Evolutionary conservation across 202 grass and related monocot genomes (phyloP).

Genomic region (Panicum virgatum): DNA sequence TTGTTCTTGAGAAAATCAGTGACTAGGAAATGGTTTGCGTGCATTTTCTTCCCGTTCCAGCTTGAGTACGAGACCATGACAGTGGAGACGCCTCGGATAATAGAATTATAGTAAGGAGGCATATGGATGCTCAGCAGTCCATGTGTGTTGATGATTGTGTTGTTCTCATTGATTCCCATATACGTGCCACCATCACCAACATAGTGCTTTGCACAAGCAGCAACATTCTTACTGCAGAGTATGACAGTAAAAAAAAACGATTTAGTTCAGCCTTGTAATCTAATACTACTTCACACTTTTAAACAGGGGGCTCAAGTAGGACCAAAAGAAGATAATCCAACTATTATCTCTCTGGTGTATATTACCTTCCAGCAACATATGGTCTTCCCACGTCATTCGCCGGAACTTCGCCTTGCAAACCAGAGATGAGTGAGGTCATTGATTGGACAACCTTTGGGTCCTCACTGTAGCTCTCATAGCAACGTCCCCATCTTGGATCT

Average conservation of each 20-base stretch:
- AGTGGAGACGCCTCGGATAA: slow-evolving; percentile 78
- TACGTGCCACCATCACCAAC: slow-evolving; percentile 79
- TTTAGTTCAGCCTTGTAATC: not conserved
- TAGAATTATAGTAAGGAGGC: slow-evolving; percentile 71
- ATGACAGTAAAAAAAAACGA: not conserved
- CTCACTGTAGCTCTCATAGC: slow-evolving; percentile 92
- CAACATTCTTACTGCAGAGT: slow-evolving; percentile 64
- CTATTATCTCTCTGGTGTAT: not conserved
- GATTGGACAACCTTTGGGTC: slow-evolving; percentile 77
- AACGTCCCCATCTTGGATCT: slow-evolving; percentile 95
- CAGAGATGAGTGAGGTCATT: slow-evolving; percentile 74
- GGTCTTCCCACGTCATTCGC: slow-evolving; percentile 51
- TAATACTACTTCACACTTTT: not conserved
- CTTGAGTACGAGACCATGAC: slow-evolving; percentile 88
- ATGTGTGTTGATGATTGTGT: slow-evolving; percentile 59
- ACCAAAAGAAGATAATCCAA: slow-evolving; percentile 1
- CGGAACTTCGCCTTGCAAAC: slow-evolving; percentile 74
- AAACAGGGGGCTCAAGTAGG: not conserved
- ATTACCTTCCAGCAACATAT: slow-evolving; percentile 74
- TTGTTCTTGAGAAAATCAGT: slow-evolving; percentile 82
- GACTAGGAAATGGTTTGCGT: slow-evolving; percentile 67
- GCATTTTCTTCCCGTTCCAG: slow-evolving; percentile 86
- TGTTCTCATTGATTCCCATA: slow-evolving; percentile 75
- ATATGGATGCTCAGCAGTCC: slow-evolving; percentile 77
- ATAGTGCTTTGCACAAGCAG: slow-evolving; percentile 77